Conservation (phyloP, 108 stramenopile species). For the Cylindrotheca closterium region DNA sequence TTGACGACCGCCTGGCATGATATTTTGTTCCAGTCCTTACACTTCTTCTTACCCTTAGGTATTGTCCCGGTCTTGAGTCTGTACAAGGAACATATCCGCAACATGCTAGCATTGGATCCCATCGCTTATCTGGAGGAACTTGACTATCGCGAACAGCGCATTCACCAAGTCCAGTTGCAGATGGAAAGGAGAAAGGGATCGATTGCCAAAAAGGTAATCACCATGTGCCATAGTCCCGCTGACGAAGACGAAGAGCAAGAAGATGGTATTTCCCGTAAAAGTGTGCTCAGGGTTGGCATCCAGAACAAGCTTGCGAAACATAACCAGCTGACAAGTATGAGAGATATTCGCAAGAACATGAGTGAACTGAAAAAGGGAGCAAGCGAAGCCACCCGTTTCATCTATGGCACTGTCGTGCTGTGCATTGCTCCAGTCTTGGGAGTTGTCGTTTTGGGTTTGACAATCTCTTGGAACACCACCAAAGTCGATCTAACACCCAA, state of each 20-base stretch:
- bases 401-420: conserved; percentile 31
- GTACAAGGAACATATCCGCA: conserved; percentile 36
- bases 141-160: too few species aligned
- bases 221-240: too few species aligned
- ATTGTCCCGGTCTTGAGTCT: conserved; percentile 44
- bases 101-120: conserved; percentile 28
- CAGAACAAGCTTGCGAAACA: too few species aligned
- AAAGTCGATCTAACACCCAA: conserved; percentile 12
- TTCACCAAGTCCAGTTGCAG: too few species aligned
- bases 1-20: too few species aligned
- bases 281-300: too few species aligned
- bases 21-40: too few species aligned
- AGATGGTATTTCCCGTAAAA: conserved; percentile 8
- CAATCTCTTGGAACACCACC: conserved; percentile 39
- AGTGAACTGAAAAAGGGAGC: conserved; percentile 13
- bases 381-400: conserved; percentile 13
- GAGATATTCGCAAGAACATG: too few species aligned
- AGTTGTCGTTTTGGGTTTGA: conserved; percentile 24
- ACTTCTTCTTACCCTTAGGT: too few species aligned
- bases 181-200: too few species aligned
- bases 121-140: conserved; percentile 18
- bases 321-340: too few species aligned
- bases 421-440: conserved; percentile 23
- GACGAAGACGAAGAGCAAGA: conserved; percentile 1
- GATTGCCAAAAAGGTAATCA: too few species aligned